Evolutionary conservation across 768 basidiomycete genomes (phyloP).

Genomic region (Boletus rex-veris): DNA sequence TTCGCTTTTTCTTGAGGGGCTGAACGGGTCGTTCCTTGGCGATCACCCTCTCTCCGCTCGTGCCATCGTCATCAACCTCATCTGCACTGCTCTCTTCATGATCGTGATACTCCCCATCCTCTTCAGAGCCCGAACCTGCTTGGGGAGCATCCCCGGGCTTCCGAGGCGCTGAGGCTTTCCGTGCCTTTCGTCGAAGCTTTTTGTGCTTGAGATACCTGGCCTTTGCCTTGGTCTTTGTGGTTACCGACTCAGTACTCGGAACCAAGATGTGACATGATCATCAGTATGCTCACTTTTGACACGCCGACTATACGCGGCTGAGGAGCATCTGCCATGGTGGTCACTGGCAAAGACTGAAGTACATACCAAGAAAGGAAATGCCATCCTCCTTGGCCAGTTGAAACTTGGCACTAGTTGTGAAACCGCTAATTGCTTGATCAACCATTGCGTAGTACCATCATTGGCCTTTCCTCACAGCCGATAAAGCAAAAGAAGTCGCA

Average conservation of each 20-base stretch:
- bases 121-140: slow-evolving; percentile 18
- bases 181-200: slow-evolving; percentile 58
- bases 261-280: not conserved
- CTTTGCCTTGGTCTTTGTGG: slow-evolving; percentile 71
- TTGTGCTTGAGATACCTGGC: slow-evolving; percentile 71
- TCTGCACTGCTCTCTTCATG: slow-evolving; percentile 18
- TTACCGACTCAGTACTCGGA: not conserved
- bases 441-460: too few relatives aligned
- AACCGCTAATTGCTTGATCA: too few relatives aligned
- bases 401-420: too few relatives aligned
- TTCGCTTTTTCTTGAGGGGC: slow-evolving; percentile 46
- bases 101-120: slow-evolving; percentile 20
- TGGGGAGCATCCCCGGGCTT: slow-evolving; percentile 21
- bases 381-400: too few relatives aligned
- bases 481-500: too few relatives aligned
- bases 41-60: slow-evolving; percentile 5
- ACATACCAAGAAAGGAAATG: too few relatives aligned
- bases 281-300: slow-evolving; percentile 20
- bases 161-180: slow-evolving; percentile 31
- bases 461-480: too few relatives aligned
- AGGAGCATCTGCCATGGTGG: slow-evolving; percentile 9
- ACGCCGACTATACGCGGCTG: not conserved
- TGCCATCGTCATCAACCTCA: slow-evolving; percentile 12
- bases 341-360: too few relatives aligned
- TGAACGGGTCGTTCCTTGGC: slow-evolving; percentile 11